These are phyloP conservation scores for Geotrichum carabidarum DNA, from an alignment of 1,139 yeast species.

Conservation along the genomic window DNA sequence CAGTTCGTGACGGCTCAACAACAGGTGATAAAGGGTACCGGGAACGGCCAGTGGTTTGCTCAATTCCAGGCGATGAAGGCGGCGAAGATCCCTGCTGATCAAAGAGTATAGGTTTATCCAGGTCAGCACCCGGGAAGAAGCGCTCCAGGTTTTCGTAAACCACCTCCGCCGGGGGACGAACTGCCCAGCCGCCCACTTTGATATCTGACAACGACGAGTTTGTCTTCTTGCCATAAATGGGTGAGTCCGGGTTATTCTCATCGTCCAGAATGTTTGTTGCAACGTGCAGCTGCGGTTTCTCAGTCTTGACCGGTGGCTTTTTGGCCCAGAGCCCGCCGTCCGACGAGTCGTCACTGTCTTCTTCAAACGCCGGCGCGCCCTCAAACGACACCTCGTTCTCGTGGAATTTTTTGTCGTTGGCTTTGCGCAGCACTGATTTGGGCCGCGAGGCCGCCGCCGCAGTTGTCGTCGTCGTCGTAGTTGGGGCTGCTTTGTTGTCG, in stretches of 20 bases:
- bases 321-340: constrained; percentile 64
- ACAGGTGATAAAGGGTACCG: constrained; percentile 28
- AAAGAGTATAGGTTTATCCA: constrained; percentile 87
- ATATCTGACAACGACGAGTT: constrained; percentile 9
- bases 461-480: neutral
- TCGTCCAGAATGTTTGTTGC: constrained; percentile 21
- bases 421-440: constrained; percentile 15
- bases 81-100: constrained; percentile 48
- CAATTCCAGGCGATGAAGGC: constrained; percentile 49
- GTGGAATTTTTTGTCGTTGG: constrained; percentile 24
- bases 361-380: constrained; percentile 56
- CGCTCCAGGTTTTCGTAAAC: constrained; percentile 85
- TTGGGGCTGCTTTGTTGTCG: neutral
- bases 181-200: constrained; percentile 41
- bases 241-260: neutral
- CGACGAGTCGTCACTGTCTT: constrained; percentile 40
- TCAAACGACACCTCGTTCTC: constrained; percentile 69
- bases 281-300: constrained; percentile 24
- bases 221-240: neutral
- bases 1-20: constrained; percentile 24
- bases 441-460: neutral
- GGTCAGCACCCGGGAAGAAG: constrained; percentile 87
- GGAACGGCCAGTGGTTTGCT: constrained; percentile 9
- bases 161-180: constrained; percentile 93
- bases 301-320: constrained; percentile 34